Evolutionary conservation across 257 asterid species (phyloP).

Genomic region (Ballota nigra): DNA sequence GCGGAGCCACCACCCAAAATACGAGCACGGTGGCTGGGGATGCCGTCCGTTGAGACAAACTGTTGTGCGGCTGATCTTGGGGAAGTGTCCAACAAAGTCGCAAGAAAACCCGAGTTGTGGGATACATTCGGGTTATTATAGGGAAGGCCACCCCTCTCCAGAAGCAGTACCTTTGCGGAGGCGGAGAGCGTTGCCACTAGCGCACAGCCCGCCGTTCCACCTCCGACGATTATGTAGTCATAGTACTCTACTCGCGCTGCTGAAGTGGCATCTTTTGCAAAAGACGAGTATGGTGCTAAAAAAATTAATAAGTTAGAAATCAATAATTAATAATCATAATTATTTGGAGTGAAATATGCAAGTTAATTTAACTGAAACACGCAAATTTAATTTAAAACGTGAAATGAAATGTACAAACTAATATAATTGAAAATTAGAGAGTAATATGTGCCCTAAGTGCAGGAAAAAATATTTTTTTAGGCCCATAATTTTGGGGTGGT

Average conservation of each 20-base stretch:
- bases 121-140: slow-evolving; percentile 59
- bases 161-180: slow-evolving; percentile 46
- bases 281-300: too few species aligned
- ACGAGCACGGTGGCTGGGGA: slow-evolving; percentile 70
- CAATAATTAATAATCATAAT: too few species aligned
- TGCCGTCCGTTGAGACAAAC: slow-evolving; percentile 32
- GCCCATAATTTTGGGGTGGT: too few species aligned
- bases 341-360: too few species aligned
- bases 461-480: too few species aligned
- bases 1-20: slow-evolving; percentile 79
- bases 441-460: too few species aligned
- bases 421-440: too few species aligned
- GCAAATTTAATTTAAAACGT: too few species aligned
- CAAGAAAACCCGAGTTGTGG: slow-evolving; percentile 33
- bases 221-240: slow-evolving; percentile 80
- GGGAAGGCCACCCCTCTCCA: slow-evolving; percentile 81
- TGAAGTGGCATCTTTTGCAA: slow-evolving; percentile 42
- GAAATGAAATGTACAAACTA: too few species aligned
- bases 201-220: slow-evolving; percentile 84
- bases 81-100: background rate
- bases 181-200: slow-evolving; percentile 78
- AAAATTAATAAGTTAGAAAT: too few species aligned
- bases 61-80: too few species aligned
- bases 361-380: too few species aligned
- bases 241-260: slow-evolving; percentile 38